Evolutionary conservation across 768 basidiomycete genomes (phyloP).

Genomic region (Leccinum longicurvipes): DNA sequence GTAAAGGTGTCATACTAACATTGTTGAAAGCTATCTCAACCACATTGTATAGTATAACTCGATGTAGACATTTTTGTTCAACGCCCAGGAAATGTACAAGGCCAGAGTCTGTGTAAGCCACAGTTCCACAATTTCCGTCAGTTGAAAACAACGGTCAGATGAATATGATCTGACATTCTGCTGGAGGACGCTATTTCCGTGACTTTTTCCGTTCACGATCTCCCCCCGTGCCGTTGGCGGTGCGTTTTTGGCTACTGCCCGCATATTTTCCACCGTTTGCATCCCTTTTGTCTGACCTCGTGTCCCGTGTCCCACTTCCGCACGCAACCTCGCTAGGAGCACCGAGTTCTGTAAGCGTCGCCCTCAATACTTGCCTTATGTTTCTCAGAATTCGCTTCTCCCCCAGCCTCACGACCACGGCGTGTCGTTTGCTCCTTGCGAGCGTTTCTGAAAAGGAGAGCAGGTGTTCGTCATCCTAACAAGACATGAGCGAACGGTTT

Average conservation of each 20-base stretch:
- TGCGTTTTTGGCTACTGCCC: slow-evolving; percentile 17
- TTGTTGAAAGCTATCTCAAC: too few relatives aligned
- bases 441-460: slow-evolving; percentile 27
- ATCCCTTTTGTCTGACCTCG: not conserved
- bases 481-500: not conserved
- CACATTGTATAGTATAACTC: too few relatives aligned
- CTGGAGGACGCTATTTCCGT: slow-evolving; percentile 11
- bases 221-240: not conserved
- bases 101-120: not conserved
- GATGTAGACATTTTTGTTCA: not conserved
- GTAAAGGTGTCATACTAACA: not conserved
- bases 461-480: slow-evolving; percentile 50
- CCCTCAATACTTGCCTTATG: slow-evolving; percentile 17
- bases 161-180: not conserved
- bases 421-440: slow-evolving; percentile 50
- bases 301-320: not conserved
- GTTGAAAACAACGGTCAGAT: not conserved
- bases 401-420: slow-evolving; percentile 70
- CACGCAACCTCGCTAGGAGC: not conserved
- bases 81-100: not conserved
- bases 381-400: slow-evolving; percentile 67
- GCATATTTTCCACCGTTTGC: not conserved
- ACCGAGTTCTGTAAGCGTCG: slow-evolving; percentile 5
- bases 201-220: slow-evolving; percentile 17
- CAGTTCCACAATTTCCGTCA: not conserved